These are phyloP conservation scores for Artomyces pyxidatus DNA, from an alignment of 768 basidiomycete species.

Conservation along the genomic window DNA sequence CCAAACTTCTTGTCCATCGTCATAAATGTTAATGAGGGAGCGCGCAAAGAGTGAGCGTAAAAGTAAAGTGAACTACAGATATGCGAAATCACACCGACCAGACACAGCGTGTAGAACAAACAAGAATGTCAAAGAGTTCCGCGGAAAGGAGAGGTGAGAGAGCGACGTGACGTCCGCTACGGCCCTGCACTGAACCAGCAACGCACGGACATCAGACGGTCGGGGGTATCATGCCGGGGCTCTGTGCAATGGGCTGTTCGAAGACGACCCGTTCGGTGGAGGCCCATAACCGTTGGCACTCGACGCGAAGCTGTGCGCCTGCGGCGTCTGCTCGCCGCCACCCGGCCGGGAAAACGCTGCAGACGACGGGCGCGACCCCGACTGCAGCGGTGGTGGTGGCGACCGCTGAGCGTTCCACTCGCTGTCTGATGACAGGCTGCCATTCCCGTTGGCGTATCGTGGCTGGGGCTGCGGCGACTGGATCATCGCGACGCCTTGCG, in stretches of 20 bases:
- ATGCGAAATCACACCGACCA: not conserved
- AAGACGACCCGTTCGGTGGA: no score
- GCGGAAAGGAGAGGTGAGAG: no score
- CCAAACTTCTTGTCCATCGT: not conserved
- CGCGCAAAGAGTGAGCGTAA: not conserved
- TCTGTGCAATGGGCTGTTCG: no score
- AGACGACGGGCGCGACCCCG: constrained; percentile 10
- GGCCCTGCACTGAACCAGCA: no score
- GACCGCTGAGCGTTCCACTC: constrained; percentile 15
- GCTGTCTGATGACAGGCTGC: constrained; percentile 3
- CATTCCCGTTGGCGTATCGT: constrained; percentile 11
- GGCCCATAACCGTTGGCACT: constrained; percentile 7
- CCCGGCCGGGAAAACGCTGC: constrained; percentile 6
- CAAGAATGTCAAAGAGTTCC: no score
- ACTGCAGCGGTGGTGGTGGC: not conserved
- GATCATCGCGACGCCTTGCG: constrained; percentile 34
- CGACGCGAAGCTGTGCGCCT: constrained; percentile 3
- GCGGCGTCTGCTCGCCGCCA: constrained; percentile 10
- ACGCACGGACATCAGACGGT: no score
- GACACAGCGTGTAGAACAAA: not conserved
- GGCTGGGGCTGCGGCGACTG: constrained; percentile 31
- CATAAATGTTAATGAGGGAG: not conserved
- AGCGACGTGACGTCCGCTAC: no score
- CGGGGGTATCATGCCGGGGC: no score
- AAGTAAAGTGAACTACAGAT: not conserved